These are phyloP conservation scores for Irineochytrium annulatum DNA, from an alignment of 192 early-diverging fungal species.

Conservation along the genomic window DNA sequence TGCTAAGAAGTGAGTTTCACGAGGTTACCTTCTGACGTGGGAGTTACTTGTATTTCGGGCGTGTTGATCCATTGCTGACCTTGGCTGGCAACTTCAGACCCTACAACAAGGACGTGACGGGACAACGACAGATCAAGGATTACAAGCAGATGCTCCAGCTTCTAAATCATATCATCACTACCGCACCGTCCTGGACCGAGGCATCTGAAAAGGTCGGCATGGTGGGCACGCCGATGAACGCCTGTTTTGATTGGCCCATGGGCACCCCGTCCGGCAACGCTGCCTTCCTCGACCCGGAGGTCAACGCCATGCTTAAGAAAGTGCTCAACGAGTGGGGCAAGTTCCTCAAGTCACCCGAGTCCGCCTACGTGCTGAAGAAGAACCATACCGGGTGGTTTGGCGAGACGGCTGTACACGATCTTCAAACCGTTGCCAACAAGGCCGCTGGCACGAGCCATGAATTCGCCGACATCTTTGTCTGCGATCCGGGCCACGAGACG, in stretches of 20 bases:
- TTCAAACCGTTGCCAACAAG: slow-evolving; percentile 13
- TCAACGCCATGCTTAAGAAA: slow-evolving; percentile 18
- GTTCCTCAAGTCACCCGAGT: slow-evolving; percentile 3
- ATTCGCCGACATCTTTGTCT: slow-evolving; percentile 18
- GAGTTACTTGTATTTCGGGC: no score
- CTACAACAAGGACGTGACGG: no score
- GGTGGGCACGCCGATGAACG: slow-evolving; percentile 11
- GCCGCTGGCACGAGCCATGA: neutral
- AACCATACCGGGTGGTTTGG: slow-evolving; percentile 16
- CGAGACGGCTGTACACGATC: slow-evolving; percentile 7
- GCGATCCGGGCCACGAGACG: neutral
- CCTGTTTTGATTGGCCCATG: slow-evolving; percentile 21
- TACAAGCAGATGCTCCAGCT: no score
- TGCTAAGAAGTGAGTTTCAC: slow-evolving; percentile 8
- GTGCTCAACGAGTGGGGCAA: slow-evolving; percentile 15
- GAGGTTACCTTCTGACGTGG: no score
- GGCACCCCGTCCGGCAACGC: slow-evolving; percentile 15
- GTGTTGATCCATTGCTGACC: no score
- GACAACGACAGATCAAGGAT: no score
- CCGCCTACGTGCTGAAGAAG: neutral
- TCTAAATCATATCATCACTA: slow-evolving; percentile 19
- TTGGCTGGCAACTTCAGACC: no score
- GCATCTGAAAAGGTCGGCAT: slow-evolving; percentile 10
- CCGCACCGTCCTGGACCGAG: slow-evolving; percentile 18
- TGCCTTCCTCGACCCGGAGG: slow-evolving; percentile 18